Percentiles rank a stretch among this genome's conserved stretches.
Evolutionary conservation across 1,284 basidiomycete species (phyloP).

Genomic region (Coriolopsis trogii): DNA sequence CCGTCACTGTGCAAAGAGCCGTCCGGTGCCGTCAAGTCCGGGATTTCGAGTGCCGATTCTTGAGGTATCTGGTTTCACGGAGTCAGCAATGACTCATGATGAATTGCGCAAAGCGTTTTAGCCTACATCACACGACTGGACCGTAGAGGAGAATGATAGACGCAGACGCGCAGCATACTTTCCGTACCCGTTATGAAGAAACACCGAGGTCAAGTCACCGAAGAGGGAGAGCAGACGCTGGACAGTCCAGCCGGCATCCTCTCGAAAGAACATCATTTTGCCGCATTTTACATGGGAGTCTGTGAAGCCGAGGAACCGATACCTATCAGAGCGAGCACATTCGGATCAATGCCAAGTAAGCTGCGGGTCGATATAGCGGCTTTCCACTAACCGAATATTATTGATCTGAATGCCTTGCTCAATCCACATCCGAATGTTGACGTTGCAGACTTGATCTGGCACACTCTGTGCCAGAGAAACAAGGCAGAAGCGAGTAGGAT

Average conservation of each 20-base stretch:
- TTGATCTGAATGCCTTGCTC: conserved; percentile 15
- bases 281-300: conserved; percentile 26
- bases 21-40: conserved; percentile 20
- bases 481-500: conserved; percentile 24
- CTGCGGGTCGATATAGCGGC: no score
- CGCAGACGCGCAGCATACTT: conserved; percentile 28
- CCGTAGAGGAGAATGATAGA: conserved; percentile 29
- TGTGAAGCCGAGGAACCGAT: conserved; percentile 26
- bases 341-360: neutral
- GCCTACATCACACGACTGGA: conserved; percentile 24
- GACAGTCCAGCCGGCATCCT: conserved; percentile 26
- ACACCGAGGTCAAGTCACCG: conserved; percentile 25
- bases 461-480: conserved; percentile 12
- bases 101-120: neutral
- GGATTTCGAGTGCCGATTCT: conserved; percentile 15
- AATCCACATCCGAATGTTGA: conserved; percentile 9
- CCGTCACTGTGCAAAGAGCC: conserved; percentile 27
- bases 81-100: neutral
- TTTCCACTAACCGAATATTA: conserved; percentile 18
- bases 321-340: conserved; percentile 11
- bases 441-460: neutral
- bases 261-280: conserved; percentile 27
- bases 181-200: conserved; percentile 23
- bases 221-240: conserved; percentile 16
- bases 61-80: conserved; percentile 14